A percentile compares a stretch with the other conserved stretches of the same genome.
Conservation (phyloP, 768 basidiomycete genomes). For the Sarcomyxa edulis region DNA sequence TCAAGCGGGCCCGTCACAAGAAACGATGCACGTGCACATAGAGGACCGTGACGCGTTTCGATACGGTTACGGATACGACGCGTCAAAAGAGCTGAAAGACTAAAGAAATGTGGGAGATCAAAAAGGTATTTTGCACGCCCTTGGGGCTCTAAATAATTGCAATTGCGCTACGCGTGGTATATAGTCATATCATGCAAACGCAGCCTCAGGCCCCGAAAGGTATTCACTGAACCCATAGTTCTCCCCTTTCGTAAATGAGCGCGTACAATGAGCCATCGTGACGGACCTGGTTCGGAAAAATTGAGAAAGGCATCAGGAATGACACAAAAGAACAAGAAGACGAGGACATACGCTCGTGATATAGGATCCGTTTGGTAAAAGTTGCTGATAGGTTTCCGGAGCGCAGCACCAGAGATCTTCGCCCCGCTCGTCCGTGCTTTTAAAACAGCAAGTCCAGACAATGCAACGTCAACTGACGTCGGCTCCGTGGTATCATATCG, state of each 20-base stretch:
- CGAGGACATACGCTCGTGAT: conserved; percentile 74
- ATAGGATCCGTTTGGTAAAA: conserved; percentile 98
- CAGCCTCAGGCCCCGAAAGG: conserved; percentile 40
- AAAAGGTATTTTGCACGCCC: not conserved
- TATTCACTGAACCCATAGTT: conserved; percentile 49
- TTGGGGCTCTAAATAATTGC: no score
- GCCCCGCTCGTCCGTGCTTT: conserved; percentile 43
- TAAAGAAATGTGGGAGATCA: not conserved
- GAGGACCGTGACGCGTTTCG: no score
- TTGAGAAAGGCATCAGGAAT: conserved; percentile 2
- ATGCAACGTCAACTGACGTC: conserved; percentile 67
- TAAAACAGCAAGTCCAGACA: conserved; percentile 62
- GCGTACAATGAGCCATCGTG: conserved; percentile 93
- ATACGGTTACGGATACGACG: no score
- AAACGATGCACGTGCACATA: no score
- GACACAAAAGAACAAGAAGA: not conserved
- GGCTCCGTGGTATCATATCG: conserved; percentile 79
- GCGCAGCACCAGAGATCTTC: conserved; percentile 52
- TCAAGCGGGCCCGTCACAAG: no score
- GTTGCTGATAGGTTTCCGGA: conserved; percentile 81
- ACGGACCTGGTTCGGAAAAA: conserved; percentile 68
- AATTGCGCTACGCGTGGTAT: not conserved
- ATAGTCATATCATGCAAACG: conserved; percentile 26
- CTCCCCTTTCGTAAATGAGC: conserved; percentile 78
- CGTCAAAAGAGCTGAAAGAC: no score